Evolutionary conservation across 768 basidiomycete species (phyloP), one percentile per base, ranked within the genome.

Genomic region (Symmetrospora coprosmae): DNA sequence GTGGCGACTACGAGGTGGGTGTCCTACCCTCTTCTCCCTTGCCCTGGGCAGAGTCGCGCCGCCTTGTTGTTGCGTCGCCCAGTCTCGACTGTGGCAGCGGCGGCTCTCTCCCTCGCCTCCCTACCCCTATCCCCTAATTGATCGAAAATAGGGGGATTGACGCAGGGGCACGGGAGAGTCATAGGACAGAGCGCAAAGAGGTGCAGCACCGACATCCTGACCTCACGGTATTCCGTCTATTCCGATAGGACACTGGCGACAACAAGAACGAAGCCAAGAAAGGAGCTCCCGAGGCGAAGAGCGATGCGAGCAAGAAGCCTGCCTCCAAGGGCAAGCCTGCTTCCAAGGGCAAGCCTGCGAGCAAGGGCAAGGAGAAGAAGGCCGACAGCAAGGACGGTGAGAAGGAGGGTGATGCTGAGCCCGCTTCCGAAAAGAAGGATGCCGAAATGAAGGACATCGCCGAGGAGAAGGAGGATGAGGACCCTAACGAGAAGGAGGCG

Each of bases 221-320:
- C n/a, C n/a, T n/a, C n/a, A n/a, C n/a, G n/a, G n/a, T n/a, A n/a
- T n/a, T n/a, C n/a, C n/a, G 7, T 16, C 49, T 16, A 23, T 11
- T 33, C 9, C 38, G 9, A 6, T 23, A 58, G 55, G 55, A 58
- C 13, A 40, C 55, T n/a, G 55, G 55, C 11, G 55, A 58, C 31
- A 58, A 58, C 33, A 58, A 58, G 43, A 58, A 58, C 55, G 46
- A 58, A 27, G 67, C 66, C 41, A 67, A 69, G 63, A 69, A 71
- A 60, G 73, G 67, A 4, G 58, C 48, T 21, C 47, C 59, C 25
- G 65, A 60, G n/a, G 49, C 40, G 37, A 64, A 56, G 43, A 46
- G 14, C 1, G 64, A 38, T 8, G 51, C 35, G 2, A 53, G 65
- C 52, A 27, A 37, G 6, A 51, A 58, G 55, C 39, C 63, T 13